Conservation (phyloP, 1,284 basidiomycete species). For the Cystobasidium sp. region DNA sequence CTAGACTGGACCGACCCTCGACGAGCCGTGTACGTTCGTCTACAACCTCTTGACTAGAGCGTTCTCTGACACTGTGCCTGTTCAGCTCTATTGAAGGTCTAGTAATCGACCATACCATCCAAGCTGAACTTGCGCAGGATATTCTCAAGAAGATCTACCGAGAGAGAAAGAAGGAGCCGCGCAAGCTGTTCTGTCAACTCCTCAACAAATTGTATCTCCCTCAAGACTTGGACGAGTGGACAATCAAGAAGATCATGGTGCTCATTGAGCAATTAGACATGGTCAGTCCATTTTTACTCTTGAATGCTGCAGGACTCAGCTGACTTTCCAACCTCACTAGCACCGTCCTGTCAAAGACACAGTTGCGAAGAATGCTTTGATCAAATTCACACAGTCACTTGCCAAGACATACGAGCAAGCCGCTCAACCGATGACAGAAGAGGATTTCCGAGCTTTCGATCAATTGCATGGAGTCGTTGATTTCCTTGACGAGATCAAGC, state of each 20-base stretch:
- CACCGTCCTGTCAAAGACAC: conserved; percentile 74
- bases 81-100: conserved; percentile 56
- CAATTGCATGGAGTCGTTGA: conserved; percentile 35
- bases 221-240: conserved; percentile 64
- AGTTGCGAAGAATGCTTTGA: conserved; percentile 70
- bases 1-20: conserved; percentile 92
- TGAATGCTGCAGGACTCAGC: not conserved
- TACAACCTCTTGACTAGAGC: conserved; percentile 5
- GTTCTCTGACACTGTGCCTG: conserved; percentile 13
- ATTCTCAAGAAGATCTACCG: conserved; percentile 66
- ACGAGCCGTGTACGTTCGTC: conserved; percentile 69
- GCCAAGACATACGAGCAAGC: conserved; percentile 66
- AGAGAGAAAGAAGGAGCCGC: conserved; percentile 69
- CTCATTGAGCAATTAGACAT: conserved; percentile 47
- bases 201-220: conserved; percentile 78
- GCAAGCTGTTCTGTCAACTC: conserved; percentile 78
- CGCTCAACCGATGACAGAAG: conserved; percentile 70
- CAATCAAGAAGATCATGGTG: conserved; percentile 46
- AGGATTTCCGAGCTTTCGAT: conserved; percentile 59
- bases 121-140: conserved; percentile 77
- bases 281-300: conserved; percentile 36
- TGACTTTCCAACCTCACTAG: conserved; percentile 57
- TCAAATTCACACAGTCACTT: conserved; percentile 68
- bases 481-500: conserved; percentile 34
- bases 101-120: conserved; percentile 62